Base-by-base conservation (phyloP, 805 yeast genomes). In the Wickerhamomyces bisporus region DNA sequence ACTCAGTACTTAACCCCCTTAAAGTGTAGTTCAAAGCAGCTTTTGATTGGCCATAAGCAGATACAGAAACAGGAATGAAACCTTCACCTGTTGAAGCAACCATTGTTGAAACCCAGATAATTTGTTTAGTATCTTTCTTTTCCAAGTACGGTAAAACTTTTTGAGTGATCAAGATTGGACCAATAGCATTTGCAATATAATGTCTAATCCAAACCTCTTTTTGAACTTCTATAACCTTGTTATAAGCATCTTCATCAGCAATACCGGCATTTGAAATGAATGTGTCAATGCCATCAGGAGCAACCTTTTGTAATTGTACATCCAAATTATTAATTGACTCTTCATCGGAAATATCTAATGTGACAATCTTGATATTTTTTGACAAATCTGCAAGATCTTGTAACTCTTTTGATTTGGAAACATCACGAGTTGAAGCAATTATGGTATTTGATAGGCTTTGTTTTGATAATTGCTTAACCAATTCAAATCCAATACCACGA, bases 21-120 rank as follows among this genome's bases (percentile, higher is more conserved):
- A 48, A 48, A n/a, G 57, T 42, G 46, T 50, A 58, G 52, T 65
- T 64, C 41, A 64, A 42, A 1, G 65, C 70, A 11, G 68, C 64
- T 45, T 66, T 65, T 7, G 67, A 58, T 30, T 47, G 49, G 3
- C 68, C 68, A 40, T 65, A 65, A 17, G 62, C 60, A n/a, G 54
- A 43, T 16, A 40, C 30, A 6, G 48, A 18, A 13, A 48, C 17
- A 8, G 52, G 49, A 6, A 42, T n/a, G 31, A 35, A 50, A n/a
- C 21, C 48, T 4, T 28, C 36, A 10, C 37, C 32, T 14, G 53
- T 41, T 16, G 58, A 49, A 6, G 55, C 66, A 7, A 50, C 58
- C 10, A 31, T 11, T 14, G 57, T 47, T 11, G 65, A 50, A 8
- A 59, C 38, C 32, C 57, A 57, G n/a, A 57, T 40, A 14, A 61